Evolutionary conservation across 2,329 filamentous ascomycete species (phyloP), one percentile per base, ranked within the genome.

Genomic region (Talaromyces sp.): DNA sequence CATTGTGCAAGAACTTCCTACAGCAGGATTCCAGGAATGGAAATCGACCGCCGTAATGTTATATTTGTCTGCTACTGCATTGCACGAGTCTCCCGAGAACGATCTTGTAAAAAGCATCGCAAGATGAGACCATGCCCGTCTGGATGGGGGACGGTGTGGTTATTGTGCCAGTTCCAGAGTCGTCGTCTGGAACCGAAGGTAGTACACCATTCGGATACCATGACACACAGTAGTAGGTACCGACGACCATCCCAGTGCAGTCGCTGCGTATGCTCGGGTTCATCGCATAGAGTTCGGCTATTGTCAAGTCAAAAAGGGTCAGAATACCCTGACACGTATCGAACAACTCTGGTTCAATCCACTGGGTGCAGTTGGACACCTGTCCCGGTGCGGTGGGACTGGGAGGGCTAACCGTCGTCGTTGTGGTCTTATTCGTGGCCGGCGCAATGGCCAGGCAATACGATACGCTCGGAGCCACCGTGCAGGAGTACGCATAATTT

Each of bases 211-310:
- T 14, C 8, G 55, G 55, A 27, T 28, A 47, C 7, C 10, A 44
- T 16, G 55, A 57, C 5, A 70, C 65, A 59, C 68, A 70, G 34
- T 66, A 65, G 7, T 68, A 66, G 36, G 68, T 56, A 8, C 64
- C 64, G 9, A 59, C 34, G 57, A 63, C 64, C n/a, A 75, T 64
- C 4, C 67, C 67, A 5, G 42, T 59, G 61, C 72, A 75, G 34
- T 66, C 63, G 8, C 31, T 60, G n/a, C 67, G 65, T 27, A 71
- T 64, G 18, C 59, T 65, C 1, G 73, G 71, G 51, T 76, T 75
- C 36, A 64, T 64, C 2, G 30, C 36, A 36, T 66, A 57, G 23
- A 57, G 47, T 3, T 57, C 8, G 2, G 16, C n/a, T 3, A 14
- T 16, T 1, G 27, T 40, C 7, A 57, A 23, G 33, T 23, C 7